Base-by-base conservation (phyloP, 306 rosid genomes). In the Trifolium dubium region DNA sequence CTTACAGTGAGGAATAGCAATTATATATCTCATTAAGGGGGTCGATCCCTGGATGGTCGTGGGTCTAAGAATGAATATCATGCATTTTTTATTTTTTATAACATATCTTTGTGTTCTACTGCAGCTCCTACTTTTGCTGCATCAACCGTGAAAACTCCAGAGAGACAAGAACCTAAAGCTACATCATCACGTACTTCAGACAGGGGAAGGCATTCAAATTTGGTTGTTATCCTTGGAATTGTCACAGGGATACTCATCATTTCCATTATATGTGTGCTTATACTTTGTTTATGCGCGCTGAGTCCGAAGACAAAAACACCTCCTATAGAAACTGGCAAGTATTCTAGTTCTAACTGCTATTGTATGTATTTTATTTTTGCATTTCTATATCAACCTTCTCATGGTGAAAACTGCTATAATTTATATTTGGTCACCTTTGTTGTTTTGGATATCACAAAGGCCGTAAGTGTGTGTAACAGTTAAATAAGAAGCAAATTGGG, bases 241-340 rank as follows among this genome's bases (percentile, higher is more conserved):
- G 89, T 91, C 56, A 85, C 86, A 10, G 91, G 89, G 11, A 15
- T 92, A 76, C 86, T 94, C 81, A 83, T 94, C 82, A 60, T 87
- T 75, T 89, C 88, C 81, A 75, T 89, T 70, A 54, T 86, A 55
- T 83, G 77, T 79, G 75, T 88, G 64, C 77, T 92, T 47, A 39
- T 85, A 72, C 84, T 89, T 75, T 94, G 89, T 79, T 67, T 89
- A 71, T 86, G 91, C 82, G 73, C 82, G 8, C 69, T 81, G 69
- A 55, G 78, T 80, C 84, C 67, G 47, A 91, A 87, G 87, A 51
- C 67, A 34, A 80, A 82, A 81, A 67, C 78, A 67, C 83, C 96
- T 72, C 81, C 87, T 14, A 14, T 39, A 34, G 95, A 87, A 81
- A 72, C 85, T 32, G 97, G 97, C 90, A 84, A 41, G 49, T 85